These are phyloP conservation scores for Pilatotrama ljubarskyi DNA, from an alignment of 768 basidiomycete genomes.

Conservation along the genomic window DNA sequence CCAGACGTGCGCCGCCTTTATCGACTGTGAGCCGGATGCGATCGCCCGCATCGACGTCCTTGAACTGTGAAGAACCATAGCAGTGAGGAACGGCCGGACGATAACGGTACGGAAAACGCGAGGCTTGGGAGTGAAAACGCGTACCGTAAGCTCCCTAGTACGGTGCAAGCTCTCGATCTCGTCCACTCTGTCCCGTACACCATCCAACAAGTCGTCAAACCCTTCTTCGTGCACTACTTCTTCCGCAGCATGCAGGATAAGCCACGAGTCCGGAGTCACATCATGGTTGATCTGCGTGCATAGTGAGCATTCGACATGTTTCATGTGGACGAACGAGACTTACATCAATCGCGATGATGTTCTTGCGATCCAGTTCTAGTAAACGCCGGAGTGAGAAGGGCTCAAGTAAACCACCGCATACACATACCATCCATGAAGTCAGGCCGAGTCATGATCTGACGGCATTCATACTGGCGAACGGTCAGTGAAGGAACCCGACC, in stretches of 20 bases:
- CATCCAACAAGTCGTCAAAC: slow-evolving; percentile 76
- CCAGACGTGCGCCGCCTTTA: slow-evolving; percentile 48
- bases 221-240: slow-evolving; percentile 72
- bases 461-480: slow-evolving; percentile 56
- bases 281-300: slow-evolving; percentile 61
- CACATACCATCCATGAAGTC: slow-evolving; percentile 76
- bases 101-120: background rate
- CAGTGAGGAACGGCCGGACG: background rate
- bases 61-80: slow-evolving; percentile 35
- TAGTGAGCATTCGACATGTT: background rate
- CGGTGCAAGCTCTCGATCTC: slow-evolving; percentile 86
- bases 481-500: slow-evolving; percentile 1
- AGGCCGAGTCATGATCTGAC: slow-evolving; percentile 80
- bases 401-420: background rate
- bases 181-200: slow-evolving; percentile 74
- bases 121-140: slow-evolving; percentile 25
- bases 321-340: slow-evolving; percentile 25
- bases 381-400: background rate
- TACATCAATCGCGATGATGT: slow-evolving; percentile 81
- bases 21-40: slow-evolving; percentile 54
- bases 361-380: slow-evolving; percentile 62
- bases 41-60: slow-evolving; percentile 40
- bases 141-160: slow-evolving; percentile 73
- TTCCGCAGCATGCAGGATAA: slow-evolving; percentile 71
- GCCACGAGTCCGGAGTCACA: slow-evolving; percentile 78